Base-by-base conservation (phyloP, 1,284 basidiomycete species). In the Cutaneotrichosporon sp. region DNA sequence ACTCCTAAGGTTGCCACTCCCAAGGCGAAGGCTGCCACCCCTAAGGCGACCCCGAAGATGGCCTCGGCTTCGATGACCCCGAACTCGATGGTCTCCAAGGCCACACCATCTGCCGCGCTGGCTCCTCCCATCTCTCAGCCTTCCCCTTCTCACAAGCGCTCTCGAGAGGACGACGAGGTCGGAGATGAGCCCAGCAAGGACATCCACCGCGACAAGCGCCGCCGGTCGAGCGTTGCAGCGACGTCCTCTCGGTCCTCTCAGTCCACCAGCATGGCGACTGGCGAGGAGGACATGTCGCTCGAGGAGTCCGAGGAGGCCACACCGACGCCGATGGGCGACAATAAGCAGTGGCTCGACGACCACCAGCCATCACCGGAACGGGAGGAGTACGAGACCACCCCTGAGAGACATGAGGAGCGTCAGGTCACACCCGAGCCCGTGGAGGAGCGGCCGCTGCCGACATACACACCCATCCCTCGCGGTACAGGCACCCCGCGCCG, bases 101-200 rank as follows among this genome's bases (percentile, higher is more conserved):
- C 24, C 16, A 58, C 51, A 3, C 42, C 51, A 20, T 29, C 24
- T 8, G 16, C 27, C 13, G 13, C 56, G 2, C 20, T 18, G 22
- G 13, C 54, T 27, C 46, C 27, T 25, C n/a, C 11, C 7, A 18
- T 7, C n/a, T 42, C 11, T 9, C 54, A 6, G 16, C 45, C 56
- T 4, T 38, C 51, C 2, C 43, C 53, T 54, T 52, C 50, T 24
- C n/a, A 33, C 5, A 74, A 70, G 60, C 64, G 73, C 4, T 38
- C 56, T 4, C 47, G 61, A 18, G 63, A 66, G 20, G 58, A 69
- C 52, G 60, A 64, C 2, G 27, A 16, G 2, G 49, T 45, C 18
- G 38, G 22, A 4, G 36, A 52, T 10, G 27, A 43, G 2, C 46
- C 22, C 10, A 36, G 50, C 9, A 47, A n/a, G 33, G 33, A 49